Base-by-base conservation (phyloP, 1,139 yeast species). In the Pichia sp. region DNA sequence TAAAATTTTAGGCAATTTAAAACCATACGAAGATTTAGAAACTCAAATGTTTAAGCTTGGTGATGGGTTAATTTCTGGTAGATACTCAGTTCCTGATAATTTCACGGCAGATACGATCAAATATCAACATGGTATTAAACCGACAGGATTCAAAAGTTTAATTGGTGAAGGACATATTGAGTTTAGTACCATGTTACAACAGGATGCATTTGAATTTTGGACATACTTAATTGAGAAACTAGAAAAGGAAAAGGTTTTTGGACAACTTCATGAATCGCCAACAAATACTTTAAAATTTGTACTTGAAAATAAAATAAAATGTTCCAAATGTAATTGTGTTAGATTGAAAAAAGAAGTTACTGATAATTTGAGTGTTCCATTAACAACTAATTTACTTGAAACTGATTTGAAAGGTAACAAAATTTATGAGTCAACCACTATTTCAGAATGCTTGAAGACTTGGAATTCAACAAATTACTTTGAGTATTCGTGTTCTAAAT, bases 201-300 rank as follows among this genome's bases (percentile, higher is more conserved):
- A 93, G 67, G 99, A 93, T 72, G 95, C 98, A 0, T 87, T 84
- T 73, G 99, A 93, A 66, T 95, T 90, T 64, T 76, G 90, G 67
- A 71, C 80, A 11, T 84, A 83, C 65, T 68, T 91, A 25, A 63
- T 84, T 41, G 87, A 84, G 54, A 77, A 80, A 58, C 67, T 88
- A 38, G 93, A 86, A 58, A 67, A 64, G 13, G 53, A 72, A 10
- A 68, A 69, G 29, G 56, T 66, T 4, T 62, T 58, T 14, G 62
- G 66, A 8, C 62, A 63, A 34, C 50, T 62, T 1, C 57, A 62
- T 0, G 39, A 57, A 0, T 70, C 70, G 45, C 81, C 84, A 14
- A 80, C 82, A 54, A 74, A 76, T 48, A 63, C 74, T 7, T 81
- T 93, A 62, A 81, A 83, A 60, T 91, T 86, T 64, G 72, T 80